phyloP scores from a whole-genome alignment of 2,329 filamentous ascomycete genomes.

The Pyricularia grisea region DNA sequence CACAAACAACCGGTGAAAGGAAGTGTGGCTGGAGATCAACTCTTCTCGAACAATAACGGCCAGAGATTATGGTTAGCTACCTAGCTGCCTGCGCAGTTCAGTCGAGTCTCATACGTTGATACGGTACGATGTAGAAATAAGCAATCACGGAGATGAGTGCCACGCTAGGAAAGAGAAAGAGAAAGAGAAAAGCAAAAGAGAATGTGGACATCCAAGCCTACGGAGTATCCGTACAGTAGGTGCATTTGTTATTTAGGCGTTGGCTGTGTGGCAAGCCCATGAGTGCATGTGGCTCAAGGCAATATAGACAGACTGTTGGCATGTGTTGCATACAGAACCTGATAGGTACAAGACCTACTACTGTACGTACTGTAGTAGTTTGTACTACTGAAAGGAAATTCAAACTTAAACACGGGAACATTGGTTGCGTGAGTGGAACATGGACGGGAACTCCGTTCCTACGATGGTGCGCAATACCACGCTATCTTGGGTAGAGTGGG shows the following conservation, averaged over 20 bases:
- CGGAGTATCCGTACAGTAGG: neutral
- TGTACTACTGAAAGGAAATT: neutral
- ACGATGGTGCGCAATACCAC: neutral
- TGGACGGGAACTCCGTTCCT: neutral
- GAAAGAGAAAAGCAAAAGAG: neutral
- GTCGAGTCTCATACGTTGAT: neutral
- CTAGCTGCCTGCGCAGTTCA: neutral
- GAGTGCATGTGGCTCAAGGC: neutral
- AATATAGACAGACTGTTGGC: neutral
- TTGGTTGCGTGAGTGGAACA: neutral
- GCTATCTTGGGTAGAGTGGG: neutral
- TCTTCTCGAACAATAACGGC: neutral
- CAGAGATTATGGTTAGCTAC: too few relatives aligned
- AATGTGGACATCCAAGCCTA: neutral
- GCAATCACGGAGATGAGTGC: neutral
- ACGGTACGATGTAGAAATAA: neutral
- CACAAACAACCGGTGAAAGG: neutral
- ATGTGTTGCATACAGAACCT: neutral
- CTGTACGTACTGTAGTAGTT: too few relatives aligned
- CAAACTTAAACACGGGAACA: neutral
- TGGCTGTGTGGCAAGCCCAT: neutral
- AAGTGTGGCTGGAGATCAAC: neutral
- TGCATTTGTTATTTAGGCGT: neutral
- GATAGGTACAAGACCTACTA: neutral
- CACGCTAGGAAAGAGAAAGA: neutral